Evolutionary conservation across 1,139 yeast species (phyloP).

Genomic region (Insectozyma bohioensis): DNA sequence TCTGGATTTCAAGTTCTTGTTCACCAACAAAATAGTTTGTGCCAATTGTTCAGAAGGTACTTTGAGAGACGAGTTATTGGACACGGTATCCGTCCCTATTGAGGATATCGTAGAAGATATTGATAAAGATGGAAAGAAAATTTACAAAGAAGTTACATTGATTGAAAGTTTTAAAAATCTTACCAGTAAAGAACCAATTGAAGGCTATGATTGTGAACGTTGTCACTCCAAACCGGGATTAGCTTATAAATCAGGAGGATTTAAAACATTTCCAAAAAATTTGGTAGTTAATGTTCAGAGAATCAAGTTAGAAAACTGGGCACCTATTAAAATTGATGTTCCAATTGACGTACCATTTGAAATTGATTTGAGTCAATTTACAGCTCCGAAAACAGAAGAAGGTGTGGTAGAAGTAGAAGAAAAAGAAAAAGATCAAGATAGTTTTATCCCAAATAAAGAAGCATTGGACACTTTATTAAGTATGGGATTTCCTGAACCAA

Average conservation of each 20-base stretch:
- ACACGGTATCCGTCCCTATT: constrained; percentile 66
- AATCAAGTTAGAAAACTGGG: constrained; percentile 86
- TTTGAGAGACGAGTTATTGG: constrained; percentile 58
- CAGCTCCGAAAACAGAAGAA: constrained; percentile 30
- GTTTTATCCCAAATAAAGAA: constrained; percentile 55
- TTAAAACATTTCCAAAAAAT: constrained; percentile 68
- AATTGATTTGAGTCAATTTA: constrained; percentile 30
- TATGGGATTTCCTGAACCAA: constrained; percentile 85
- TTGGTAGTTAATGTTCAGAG: constrained; percentile 75
- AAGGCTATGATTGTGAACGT: constrained; percentile 61
- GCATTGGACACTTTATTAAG: constrained; percentile 55
- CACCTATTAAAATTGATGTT: constrained; percentile 77
- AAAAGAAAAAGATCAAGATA: constrained; percentile 16
- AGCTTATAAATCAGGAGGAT: constrained; percentile 46
- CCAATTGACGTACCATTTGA: constrained; percentile 63
- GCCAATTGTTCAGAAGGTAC: constrained; percentile 60
- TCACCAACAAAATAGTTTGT: constrained; percentile 68
- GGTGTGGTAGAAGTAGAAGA: constrained; percentile 36
- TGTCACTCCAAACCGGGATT: constrained; percentile 49
- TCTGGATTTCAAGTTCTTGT: constrained; percentile 59
- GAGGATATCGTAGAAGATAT: constrained; percentile 33
- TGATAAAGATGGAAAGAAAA: constrained; percentile 45
- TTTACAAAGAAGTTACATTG: constrained; percentile 52
- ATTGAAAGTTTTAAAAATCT: constrained; percentile 48
- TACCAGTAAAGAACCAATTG: constrained; percentile 57